Evolutionary conservation across 106 monocot species (phyloP).

Genomic region (Xerophyta viscosa): DNA sequence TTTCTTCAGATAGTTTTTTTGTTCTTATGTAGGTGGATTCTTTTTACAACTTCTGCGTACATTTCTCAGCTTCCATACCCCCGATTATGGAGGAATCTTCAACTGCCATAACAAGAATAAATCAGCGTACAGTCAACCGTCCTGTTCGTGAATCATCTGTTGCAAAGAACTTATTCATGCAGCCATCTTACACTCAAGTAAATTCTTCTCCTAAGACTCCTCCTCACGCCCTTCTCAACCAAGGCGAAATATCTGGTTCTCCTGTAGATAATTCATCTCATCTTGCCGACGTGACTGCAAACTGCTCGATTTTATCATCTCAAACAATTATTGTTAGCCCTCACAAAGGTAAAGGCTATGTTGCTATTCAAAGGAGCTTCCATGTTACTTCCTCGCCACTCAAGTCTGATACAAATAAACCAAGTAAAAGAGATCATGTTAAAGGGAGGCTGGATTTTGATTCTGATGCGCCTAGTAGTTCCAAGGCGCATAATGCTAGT

Average conservation of each 20-base stretch:
- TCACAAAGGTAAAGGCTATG: conserved; percentile 48
- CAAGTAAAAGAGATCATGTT: conserved; percentile 47
- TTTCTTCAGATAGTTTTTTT: no score
- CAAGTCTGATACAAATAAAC: conserved; percentile 40
- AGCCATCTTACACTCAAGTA: conserved; percentile 2
- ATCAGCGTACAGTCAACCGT: background rate
- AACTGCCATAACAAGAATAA: background rate
- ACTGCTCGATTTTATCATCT: conserved; percentile 61
- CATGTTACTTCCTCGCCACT: conserved; percentile 54
- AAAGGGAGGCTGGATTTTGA: conserved; percentile 83
- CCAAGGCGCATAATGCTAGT: conserved; percentile 1
- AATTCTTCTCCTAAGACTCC: conserved; percentile 45
- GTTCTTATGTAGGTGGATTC: no score
- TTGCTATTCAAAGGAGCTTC: conserved; percentile 62
- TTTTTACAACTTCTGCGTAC: no score
- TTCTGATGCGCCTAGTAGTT: conserved; percentile 11
- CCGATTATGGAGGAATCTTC: no score
- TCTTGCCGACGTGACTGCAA: conserved; percentile 1
- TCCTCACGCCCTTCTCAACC: conserved; percentile 16
- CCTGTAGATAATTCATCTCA: conserved; percentile 17
- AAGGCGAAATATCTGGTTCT: conserved; percentile 12
- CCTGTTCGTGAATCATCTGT: conserved; percentile 31
- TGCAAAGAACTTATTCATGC: conserved; percentile 30
- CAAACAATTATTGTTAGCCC: conserved; percentile 76
- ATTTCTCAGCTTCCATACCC: no score